Evolutionary conservation across 768 basidiomycete species (phyloP).

Genomic region (Boletus sensibilis): DNA sequence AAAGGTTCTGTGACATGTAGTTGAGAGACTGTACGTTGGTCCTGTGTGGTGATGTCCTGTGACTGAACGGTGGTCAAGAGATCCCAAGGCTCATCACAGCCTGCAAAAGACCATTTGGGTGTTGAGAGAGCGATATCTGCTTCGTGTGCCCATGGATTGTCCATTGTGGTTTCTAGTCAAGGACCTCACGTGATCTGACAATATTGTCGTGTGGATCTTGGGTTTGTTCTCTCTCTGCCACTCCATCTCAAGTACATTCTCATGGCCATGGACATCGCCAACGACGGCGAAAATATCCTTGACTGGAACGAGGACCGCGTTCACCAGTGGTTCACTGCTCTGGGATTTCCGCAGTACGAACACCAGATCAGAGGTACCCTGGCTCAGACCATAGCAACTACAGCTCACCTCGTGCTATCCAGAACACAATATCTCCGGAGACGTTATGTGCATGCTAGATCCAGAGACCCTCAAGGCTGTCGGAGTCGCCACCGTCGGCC

Average conservation of each 20-base stretch:
- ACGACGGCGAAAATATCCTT: conserved; percentile 36
- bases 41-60: neutral
- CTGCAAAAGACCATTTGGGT: conserved; percentile 2
- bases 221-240: conserved; percentile 5
- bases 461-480: conserved; percentile 82
- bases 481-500: conserved; percentile 88
- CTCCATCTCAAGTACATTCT: neutral
- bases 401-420: conserved; percentile 5
- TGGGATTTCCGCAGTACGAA: conserved; percentile 88
- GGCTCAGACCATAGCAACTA: neutral
- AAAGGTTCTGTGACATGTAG: neutral
- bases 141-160: conserved; percentile 58
- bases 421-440: conserved; percentile 94
- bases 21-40: neutral
- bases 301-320: conserved; percentile 83
- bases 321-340: conserved; percentile 67
- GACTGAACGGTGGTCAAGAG: neutral
- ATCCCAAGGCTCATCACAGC: conserved; percentile 6
- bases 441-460: conserved; percentile 81
- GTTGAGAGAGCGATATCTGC: neutral
- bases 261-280: conserved; percentile 31
- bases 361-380: conserved; percentile 68
- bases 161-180: conserved; percentile 43
- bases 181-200: conserved; percentile 19
- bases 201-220: neutral